phyloP scores from a whole-genome alignment of 23 red algal genomes.

The Cyanidium caldarium region DNA sequence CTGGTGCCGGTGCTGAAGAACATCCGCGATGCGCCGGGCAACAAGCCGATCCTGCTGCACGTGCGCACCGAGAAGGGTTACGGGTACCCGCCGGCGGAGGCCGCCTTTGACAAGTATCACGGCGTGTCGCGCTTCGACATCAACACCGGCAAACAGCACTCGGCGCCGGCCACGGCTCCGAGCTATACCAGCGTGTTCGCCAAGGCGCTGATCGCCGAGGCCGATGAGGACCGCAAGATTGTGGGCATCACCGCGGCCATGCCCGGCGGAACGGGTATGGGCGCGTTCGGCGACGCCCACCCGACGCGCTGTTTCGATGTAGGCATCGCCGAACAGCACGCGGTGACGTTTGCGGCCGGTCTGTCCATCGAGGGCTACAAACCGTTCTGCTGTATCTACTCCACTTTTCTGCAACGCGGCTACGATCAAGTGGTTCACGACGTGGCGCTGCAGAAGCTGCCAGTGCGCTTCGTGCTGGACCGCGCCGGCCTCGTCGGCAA shows the following conservation, averaged over 20 bases:
- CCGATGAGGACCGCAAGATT: constrained; percentile 73
- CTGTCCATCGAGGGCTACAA: constrained; percentile 84
- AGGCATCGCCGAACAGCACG: constrained; percentile 95
- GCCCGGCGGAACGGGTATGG: constrained; percentile 90
- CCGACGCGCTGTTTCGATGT: constrained; percentile 87
- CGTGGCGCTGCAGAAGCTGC: constrained; percentile 64
- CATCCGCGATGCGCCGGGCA: constrained; percentile 84
- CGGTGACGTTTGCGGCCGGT: constrained; percentile 87
- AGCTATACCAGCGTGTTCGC: constrained; percentile 84
- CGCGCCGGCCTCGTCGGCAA: constrained; percentile 89
- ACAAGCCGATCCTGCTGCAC: constrained; percentile 91
- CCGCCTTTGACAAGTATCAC: constrained; percentile 92
- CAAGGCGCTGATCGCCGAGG: constrained; percentile 60
- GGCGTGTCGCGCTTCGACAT: constrained; percentile 82
- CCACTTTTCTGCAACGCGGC: constrained; percentile 85
- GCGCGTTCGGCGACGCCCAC: constrained; percentile 71
- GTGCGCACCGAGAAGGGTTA: constrained; percentile 88
- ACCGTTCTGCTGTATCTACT: constrained; percentile 96
- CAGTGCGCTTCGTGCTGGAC: constrained; percentile 92
- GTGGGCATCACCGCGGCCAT: constrained; percentile 95
- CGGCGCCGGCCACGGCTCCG: constrained; percentile 37
- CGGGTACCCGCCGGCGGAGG: constrained; percentile 87
- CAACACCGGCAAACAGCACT: constrained; percentile 54
- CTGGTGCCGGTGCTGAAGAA: constrained; percentile 66
- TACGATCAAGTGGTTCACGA: constrained; percentile 97